Percentiles rank a stretch among this genome's conserved stretches.
Conservation (phyloP, 345 rosid genomes). For the Camelina sativa region DNA sequence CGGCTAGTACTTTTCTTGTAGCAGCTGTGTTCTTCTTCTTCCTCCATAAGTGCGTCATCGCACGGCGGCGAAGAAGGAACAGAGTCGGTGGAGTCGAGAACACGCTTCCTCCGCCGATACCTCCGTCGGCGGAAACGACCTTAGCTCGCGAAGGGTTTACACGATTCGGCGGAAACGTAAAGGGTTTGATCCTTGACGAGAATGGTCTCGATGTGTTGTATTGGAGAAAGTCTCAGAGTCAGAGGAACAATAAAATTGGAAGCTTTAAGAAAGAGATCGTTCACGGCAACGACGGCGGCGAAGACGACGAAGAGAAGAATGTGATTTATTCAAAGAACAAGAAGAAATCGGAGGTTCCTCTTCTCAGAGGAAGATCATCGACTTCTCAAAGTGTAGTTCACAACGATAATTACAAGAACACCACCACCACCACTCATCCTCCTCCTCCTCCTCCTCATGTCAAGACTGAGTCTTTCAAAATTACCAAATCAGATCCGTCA, state of each 20-base stretch:
- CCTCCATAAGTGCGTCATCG: slow-evolving; percentile 37
- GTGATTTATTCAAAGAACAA: slow-evolving; percentile 30
- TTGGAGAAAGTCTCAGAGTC: slow-evolving; percentile 50
- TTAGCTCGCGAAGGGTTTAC: slow-evolving; percentile 45
- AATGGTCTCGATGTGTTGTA: slow-evolving; percentile 61
- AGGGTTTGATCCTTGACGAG: slow-evolving; percentile 54
- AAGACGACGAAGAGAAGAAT: slow-evolving; percentile 27
- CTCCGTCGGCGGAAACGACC: slow-evolving; percentile 28
- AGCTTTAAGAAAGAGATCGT: slow-evolving; percentile 31
- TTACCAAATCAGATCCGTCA: not conserved
- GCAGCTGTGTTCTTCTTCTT: slow-evolving; percentile 64
- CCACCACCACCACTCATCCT: not conserved
- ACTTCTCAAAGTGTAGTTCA: slow-evolving; percentile 50
- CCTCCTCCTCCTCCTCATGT: slow-evolving; percentile 3
- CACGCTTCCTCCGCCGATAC: slow-evolving; percentile 28
- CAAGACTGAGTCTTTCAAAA: not conserved
- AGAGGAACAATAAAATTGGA: slow-evolving; percentile 26
- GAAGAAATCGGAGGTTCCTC: slow-evolving; percentile 58
- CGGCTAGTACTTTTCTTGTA: slow-evolving; percentile 60
- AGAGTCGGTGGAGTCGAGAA: slow-evolving; percentile 20
- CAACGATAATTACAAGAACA: slow-evolving; percentile 9
- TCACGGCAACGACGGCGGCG: not conserved
- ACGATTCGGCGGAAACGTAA: slow-evolving; percentile 48
- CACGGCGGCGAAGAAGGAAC: slow-evolving; percentile 41
- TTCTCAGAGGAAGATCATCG: slow-evolving; percentile 69